A percentile compares a stretch with the other conserved stretches of the same genome.
Evolutionary conservation across 345 rosid genomes (phyloP).

Genomic region (Cochlearia excelsa): DNA sequence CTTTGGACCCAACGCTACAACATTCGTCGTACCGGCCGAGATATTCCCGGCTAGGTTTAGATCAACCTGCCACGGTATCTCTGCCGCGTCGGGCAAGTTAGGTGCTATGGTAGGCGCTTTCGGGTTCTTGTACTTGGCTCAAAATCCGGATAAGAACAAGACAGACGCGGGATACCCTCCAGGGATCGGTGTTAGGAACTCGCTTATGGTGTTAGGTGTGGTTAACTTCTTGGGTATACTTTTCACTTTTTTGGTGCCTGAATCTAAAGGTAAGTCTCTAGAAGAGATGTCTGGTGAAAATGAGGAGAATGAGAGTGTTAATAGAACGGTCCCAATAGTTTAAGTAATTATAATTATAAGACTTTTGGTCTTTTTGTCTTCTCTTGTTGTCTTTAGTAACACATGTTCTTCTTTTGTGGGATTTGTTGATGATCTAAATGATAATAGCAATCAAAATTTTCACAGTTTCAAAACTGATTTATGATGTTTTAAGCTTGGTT

Average conservation of each 20-base stretch:
- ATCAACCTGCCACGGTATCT: constrained; percentile 81
- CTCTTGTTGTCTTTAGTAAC: neutral
- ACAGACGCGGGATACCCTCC: constrained; percentile 84
- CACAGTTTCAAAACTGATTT: too few species aligned
- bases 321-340: constrained; percentile 33
- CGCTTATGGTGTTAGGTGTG: constrained; percentile 56
- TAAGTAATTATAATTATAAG: constrained; percentile 7
- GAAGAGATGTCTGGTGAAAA: constrained; percentile 41
- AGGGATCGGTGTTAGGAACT: constrained; percentile 19
- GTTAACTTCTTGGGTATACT: constrained; percentile 47
- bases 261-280: neutral
- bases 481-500: too few species aligned
- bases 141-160: constrained; percentile 55
- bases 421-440: too few species aligned
- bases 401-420: neutral
- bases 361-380: neutral
- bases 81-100: constrained; percentile 69
- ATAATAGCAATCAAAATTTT: too few species aligned
- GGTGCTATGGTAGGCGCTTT: constrained; percentile 87
- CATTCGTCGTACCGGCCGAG: constrained; percentile 80
- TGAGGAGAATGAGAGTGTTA: constrained; percentile 33
- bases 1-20: constrained; percentile 87
- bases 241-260: constrained; percentile 40
- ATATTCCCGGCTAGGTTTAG: constrained; percentile 35
- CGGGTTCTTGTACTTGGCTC: constrained; percentile 59